Base-by-base conservation (phyloP, 805 yeast species). In the Hanseniaspora pseudoguilliermondii region DNA sequence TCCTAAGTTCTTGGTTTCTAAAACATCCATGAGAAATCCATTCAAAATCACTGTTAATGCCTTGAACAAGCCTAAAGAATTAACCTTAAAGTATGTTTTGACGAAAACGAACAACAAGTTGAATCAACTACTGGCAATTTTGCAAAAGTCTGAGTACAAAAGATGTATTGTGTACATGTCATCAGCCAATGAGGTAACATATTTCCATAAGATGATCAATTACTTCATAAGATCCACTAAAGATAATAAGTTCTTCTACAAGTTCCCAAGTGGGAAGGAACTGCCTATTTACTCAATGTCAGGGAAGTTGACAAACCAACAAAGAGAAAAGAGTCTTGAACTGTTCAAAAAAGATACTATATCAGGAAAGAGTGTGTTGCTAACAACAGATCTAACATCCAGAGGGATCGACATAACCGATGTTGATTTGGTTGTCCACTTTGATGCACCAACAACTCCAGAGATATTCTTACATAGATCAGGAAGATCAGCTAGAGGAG, bases 321-420 rank as follows among this genome's bases (percentile, higher is more conserved):
- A 95, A 16, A 76, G 99, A 60, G 69, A 84, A 53, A 85, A 80
- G 65, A 86, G 96, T 0, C 70, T 91, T 46, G 73, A 74, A 11
- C 71, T 68, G 36, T 93, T 91, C 65, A 66, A 81, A 0, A 75
- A 75, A 0, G 73, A 76, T 15, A 49, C 66, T 16, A 13, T 43
- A 10, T 64, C 62, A 21, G 56, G 56, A 29, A 82, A 80, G 60
- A 73, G 82, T 10, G 79, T 91, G 0, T 69, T 93, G 25, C 72
- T 93, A 69, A 89, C 98, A 1, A 93, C 98, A 0, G 98, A 93
- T 73, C 96, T 93, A n/a, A 97, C 98, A 0, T 96, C 97, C 0
- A 77, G 98, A 65, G 98, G 98, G 44, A 79, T 93, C 23, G 98
- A 93, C 71, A 83, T 93, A 32, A 95, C 96, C 0, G 93, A 90